Percentiles rank a stretch among this genome's conserved stretches.
Conservation (phyloP, 768 basidiomycete species). For the Polyporus arcularius region DNA sequence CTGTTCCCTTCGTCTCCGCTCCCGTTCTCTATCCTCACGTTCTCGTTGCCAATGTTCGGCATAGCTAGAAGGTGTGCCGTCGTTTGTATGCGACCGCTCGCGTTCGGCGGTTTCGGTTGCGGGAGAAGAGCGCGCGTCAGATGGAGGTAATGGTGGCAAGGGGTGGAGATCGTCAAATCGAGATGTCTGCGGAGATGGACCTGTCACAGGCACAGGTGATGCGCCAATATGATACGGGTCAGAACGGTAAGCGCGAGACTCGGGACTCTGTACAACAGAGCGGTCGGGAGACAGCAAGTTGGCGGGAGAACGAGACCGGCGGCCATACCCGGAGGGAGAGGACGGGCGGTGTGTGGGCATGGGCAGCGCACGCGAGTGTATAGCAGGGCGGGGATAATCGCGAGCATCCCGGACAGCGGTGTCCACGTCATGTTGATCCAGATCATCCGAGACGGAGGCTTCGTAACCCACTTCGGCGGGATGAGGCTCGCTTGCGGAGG, state of each 20-base stretch:
- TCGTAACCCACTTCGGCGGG: conserved; percentile 68
- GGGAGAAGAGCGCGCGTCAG: not conserved
- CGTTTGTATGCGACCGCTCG: conserved; percentile 10
- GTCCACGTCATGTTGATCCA: conserved; percentile 60
- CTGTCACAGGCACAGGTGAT: not conserved
- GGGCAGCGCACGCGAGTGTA: conserved; percentile 39
- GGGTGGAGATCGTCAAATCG: conserved; percentile 14
- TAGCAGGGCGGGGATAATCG: conserved; percentile 34
- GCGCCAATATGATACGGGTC: conserved; percentile 1
- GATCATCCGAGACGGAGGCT: conserved; percentile 57
- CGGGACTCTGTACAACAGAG: conserved; percentile 1
- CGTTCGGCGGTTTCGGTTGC: conserved; percentile 1
- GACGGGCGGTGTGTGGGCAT: conserved; percentile 31
- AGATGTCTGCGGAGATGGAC: conserved; percentile 13
- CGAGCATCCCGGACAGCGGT: conserved; percentile 19
- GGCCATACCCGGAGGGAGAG: conserved; percentile 37
- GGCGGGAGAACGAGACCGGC: conserved; percentile 20
- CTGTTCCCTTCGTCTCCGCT: conserved; percentile 5
- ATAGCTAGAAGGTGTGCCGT: conserved; percentile 10
- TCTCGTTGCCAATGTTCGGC: not conserved
- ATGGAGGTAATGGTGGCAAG: not conserved
- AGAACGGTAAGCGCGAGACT: conserved; percentile 1
- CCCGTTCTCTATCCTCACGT: conserved; percentile 11
- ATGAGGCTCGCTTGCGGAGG: conserved; percentile 65
- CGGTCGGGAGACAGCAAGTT: conserved; percentile 18